phyloP scores from a whole-genome alignment of 169 alveolate genomes.

The Plasmodium vivax region DNA sequence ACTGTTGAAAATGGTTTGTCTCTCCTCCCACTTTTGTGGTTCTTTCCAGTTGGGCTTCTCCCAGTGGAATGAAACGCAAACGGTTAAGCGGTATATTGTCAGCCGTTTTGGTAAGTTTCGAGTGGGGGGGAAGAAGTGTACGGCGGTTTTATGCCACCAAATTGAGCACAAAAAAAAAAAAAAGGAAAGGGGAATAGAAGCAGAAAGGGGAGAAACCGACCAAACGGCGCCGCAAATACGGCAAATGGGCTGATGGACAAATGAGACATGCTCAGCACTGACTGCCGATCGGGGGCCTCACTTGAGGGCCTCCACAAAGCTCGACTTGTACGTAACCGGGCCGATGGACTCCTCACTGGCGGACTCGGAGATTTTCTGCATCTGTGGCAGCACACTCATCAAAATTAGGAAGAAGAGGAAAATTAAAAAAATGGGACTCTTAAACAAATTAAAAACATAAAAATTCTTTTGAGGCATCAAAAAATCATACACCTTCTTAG shows the following conservation, averaged over 20 bases:
- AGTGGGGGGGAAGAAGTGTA: neutral
- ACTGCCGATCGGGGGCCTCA: neutral
- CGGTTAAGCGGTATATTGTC: neutral
- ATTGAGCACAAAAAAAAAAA: neutral
- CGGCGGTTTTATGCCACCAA: neutral
- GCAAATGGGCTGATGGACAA: neutral
- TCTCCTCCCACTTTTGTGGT: neutral
- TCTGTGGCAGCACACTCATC: slow-evolving; percentile 56
- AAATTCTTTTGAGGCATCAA: slow-evolving; percentile 41
- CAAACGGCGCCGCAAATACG: neutral
- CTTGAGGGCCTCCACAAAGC: slow-evolving; percentile 49
- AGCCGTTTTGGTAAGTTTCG: neutral
- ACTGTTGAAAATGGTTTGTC: neutral
- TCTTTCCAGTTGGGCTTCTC: neutral
- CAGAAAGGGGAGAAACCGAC: neutral
- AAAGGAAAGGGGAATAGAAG: neutral
- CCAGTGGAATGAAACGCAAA: neutral
- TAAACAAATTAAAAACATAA: slow-evolving; percentile 33
- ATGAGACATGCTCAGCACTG: neutral
- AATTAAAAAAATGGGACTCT: slow-evolving; percentile 69
- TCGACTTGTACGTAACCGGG: slow-evolving; percentile 26
- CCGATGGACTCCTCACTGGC: slow-evolving; percentile 42
- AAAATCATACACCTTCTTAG: slow-evolving; percentile 44
- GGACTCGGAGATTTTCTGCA: slow-evolving; percentile 64
- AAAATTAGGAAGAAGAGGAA: slow-evolving; percentile 64